Evolutionary conservation across 495 filamentous ascomycete species (phyloP), one percentile per base, ranked within the genome.

Genomic region (Talaromyces thailandensis): DNA sequence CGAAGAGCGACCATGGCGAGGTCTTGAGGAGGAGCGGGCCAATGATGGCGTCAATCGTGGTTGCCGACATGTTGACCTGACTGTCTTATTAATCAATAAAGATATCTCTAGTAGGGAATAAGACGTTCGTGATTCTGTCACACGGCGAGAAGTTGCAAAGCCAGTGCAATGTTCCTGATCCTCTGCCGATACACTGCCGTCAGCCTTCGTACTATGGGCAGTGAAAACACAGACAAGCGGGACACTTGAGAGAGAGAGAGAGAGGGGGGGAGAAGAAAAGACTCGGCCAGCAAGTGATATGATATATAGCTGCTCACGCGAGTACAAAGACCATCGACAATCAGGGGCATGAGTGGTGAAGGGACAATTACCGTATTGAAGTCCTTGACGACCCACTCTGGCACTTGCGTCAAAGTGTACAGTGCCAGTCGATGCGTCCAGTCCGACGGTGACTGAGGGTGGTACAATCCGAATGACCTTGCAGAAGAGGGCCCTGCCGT

Each of bases 1-100:
- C 84, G 80, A 93, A 94, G 72, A 90, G 81, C 64, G 91, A 90
- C 90, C 91, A 94, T 70, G 93, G 73, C 23, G 59, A 61, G 8
- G 45, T 32, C 25, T 29, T 52, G 16, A 35, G 26, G 9, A 61
- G 24, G 43, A 23, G 21, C 6, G 59, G 45, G 11, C 24, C 43
- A 6, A 45, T 21, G 14, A 52, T 28, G 9, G 59, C 23, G 16
- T 52, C 59, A 18, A 61, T 31, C 21, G 43, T 32, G 18, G 12
- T 29, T 26, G 40, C 45, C 26, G 59, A 61, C 59, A 61, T 61
- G 37, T 9, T 48, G 43, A 18, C 18, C n/a, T 16, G 35, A 48
- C 21, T 32, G 28, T 55, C 9, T 12, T 59, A 59, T 11, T 24
- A 59, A 55, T 26, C 9, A 29, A 55, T 18, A 29, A 55, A 55